Evolutionary conservation across 2,329 filamentous ascomycete species (phyloP).

Genomic region (Mycosphaerelloides madeirae): DNA sequence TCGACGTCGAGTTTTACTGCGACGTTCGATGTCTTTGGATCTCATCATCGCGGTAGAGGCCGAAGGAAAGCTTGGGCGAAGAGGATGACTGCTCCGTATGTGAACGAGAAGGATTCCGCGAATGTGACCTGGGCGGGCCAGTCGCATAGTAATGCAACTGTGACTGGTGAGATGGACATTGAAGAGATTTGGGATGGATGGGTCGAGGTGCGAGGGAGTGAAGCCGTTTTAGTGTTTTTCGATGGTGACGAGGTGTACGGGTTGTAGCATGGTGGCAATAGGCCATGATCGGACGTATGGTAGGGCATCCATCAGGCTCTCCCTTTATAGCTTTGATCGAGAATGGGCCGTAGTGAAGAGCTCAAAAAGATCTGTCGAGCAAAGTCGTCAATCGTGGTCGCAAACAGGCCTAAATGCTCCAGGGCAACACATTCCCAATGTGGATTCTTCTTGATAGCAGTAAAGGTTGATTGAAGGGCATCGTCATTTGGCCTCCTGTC

Average conservation of each 20-base stretch:
- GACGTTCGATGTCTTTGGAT: conserved; percentile 11
- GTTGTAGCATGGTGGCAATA: not conserved
- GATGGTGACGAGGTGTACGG: conserved; percentile 10
- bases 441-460: too few species aligned
- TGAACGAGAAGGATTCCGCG: conserved; percentile 23
- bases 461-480: too few species aligned
- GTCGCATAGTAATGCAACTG: conserved; percentile 23
- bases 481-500: too few species aligned
- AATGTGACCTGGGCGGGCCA: conserved; percentile 29
- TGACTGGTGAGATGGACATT: conserved; percentile 14
- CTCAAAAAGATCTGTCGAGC: too few species aligned
- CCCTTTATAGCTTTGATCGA: too few species aligned
- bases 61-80: conserved; percentile 17
- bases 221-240: conserved; percentile 28
- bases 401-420: too few species aligned
- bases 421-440: too few species aligned
- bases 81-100: conserved; percentile 25
- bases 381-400: too few species aligned
- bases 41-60: not conserved
- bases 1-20: conserved; percentile 24
- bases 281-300: too few species aligned
- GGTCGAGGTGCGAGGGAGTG: conserved; percentile 25
- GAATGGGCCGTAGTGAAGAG: too few species aligned
- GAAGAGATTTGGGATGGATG: conserved; percentile 20
- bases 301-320: too few species aligned